Base-by-base conservation (phyloP, 2,329 filamentous ascomycete genomes). In the Colletotrichum sojae region DNA sequence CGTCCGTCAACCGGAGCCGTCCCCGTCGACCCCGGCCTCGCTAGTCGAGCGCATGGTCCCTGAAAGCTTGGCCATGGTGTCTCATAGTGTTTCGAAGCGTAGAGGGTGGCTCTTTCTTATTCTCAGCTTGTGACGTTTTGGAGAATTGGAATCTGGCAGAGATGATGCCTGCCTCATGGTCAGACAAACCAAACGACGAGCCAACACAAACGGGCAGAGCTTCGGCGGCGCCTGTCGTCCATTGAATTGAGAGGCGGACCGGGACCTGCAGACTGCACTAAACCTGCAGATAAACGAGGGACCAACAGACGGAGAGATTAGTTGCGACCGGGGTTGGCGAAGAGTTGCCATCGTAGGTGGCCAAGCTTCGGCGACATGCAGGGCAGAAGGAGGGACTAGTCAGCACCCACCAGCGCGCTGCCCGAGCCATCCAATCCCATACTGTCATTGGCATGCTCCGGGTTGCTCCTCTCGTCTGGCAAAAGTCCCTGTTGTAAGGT, bases 281-380 rank as follows among this genome's bases (percentile, higher is more conserved):
- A 27, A 46, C 53, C 61, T 69, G 55, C 66, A 66, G 66, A 69
- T 69, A 69, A 66, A 69, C 66, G 66, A 66, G 62, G 54, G 27
- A 36, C 16, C 22, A 31, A 54, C 48, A 62, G 45, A 39, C 40
- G 46, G 36, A 31, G 66, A 59, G 54, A 60, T 69, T 60, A 54
- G 49, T 49, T 31, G 9, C 25, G 51, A 52, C 43, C 55, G 18
- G 55, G 55, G 59, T 16, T 36, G 31, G 31, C 31, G 31, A 10
- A 36, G 31, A 36, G 39, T 31, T 18, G 48, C 36, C 46, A 54
- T 16, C 48, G 53, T 54, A 27, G 49, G 46, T 52, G 53, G 66
- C 55, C 66, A 69, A 69, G 61, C 66, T 58, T 66, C 55, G 40
- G n/a, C n/a, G 18, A 49, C 49, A 36, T 49, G 52, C 58, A 63